Evolutionary conservation across 495 filamentous ascomycete species (phyloP).

Genomic region (Hypoxylon intermedium): DNA sequence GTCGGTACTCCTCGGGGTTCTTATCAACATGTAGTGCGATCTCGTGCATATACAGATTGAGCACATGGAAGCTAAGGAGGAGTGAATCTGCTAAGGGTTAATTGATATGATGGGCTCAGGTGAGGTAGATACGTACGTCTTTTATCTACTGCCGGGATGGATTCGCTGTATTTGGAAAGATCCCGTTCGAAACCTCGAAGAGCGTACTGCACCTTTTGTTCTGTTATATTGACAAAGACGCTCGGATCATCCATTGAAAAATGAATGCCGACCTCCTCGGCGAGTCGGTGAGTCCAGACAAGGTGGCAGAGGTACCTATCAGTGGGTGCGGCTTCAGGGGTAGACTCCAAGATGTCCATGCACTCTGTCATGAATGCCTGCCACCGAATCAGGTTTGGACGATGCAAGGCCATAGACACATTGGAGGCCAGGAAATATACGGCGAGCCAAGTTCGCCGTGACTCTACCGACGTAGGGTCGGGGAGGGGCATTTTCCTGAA

Average conservation of each 20-base stretch:
- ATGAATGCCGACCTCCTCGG: constrained; percentile 78
- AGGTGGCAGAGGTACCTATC: constrained; percentile 78
- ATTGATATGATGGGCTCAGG: constrained; percentile 5
- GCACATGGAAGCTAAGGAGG: constrained; percentile 65
- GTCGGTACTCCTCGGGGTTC: constrained; percentile 65
- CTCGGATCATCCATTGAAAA: constrained; percentile 79
- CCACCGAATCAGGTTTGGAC: constrained; percentile 84
- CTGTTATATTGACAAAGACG: constrained; percentile 69
- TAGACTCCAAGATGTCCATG: constrained; percentile 73
- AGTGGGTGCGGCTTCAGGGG: constrained; percentile 72
- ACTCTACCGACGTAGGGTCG: constrained; percentile 73
- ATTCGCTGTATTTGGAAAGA: constrained; percentile 69
- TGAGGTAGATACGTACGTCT: constrained; percentile 48
- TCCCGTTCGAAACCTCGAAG: constrained; percentile 79
- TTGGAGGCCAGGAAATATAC: constrained; percentile 81
- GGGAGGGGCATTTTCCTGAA: constrained; percentile 57
- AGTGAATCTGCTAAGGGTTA: constrained; percentile 56
- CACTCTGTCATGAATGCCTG: constrained; percentile 86
- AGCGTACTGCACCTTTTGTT: constrained; percentile 75
- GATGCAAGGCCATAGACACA: constrained; percentile 76
- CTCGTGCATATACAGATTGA: constrained; percentile 86
- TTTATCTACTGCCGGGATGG: constrained; percentile 56
- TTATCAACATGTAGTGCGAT: constrained; percentile 79
- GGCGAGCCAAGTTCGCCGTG: constrained; percentile 76
- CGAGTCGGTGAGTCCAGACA: constrained; percentile 77